Evolutionary conservation across 2,329 filamentous ascomycete genomes (phyloP), one percentile per base, ranked within the genome.

Genomic region (Erysiphe pulchra): DNA sequence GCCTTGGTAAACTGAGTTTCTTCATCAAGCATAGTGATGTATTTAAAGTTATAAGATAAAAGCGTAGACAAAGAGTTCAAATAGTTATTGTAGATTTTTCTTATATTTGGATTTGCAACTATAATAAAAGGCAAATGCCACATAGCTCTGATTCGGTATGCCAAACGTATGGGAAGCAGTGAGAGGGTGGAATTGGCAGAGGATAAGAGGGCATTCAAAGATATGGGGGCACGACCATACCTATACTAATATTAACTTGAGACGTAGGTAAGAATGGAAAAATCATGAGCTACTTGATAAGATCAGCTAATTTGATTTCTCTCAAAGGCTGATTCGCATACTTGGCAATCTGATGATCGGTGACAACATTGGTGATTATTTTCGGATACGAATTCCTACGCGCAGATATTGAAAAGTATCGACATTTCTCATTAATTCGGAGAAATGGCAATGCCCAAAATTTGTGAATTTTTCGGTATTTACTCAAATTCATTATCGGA

Each of bases 91-190:
- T 95, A 93, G 52, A 98, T 98, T 55, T 80, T 78, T 24, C 79
- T 81, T 53, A 98, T 85, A 59, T 94, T 84, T 1, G 85, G 83
- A 59, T 98, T 95, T n/a, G 87, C 86, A 24, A 98, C 90, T 46
- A 98, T 87, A 51, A 98, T 95, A 62, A 87, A 98, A 0, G 90
- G 90, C 9, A 98, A 73, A 59, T 92, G 93, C 51, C 86, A 79
- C 16, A 98, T 68, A 39, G 85, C 84, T 60, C 93, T 82, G 51
- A 98, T 92, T 47, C 90, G 83, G 59, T 92, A 84, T 24, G 90
- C 90, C 24, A 98, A 76, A 34, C 90, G 83, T 44, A 90, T 81
- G 13, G 90, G 90, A 10, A 95, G 76, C 45, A 94, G 80, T 28
- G 79, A 82, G 52, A 95, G 78, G 12, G 90, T 92, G 64, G 95